Percentiles rank a stretch among this genome's conserved stretches.
These are phyloP conservation scores for Candida sithepensis DNA, from an alignment of 805 yeast species.

Conservation along the genomic window DNA sequence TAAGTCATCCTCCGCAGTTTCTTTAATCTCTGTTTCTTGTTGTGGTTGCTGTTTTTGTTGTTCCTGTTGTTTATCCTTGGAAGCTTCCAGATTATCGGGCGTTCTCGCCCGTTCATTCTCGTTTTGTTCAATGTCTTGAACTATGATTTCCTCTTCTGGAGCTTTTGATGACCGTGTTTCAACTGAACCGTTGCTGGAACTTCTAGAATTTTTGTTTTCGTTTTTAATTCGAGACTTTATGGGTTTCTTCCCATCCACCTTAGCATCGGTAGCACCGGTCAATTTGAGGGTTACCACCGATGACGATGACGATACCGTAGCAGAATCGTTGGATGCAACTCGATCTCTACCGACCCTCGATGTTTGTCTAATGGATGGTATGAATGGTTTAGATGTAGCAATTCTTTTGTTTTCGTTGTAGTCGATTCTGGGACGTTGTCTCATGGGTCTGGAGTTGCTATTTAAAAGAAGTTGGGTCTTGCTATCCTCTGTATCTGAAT, in stretches of 20 bases:
- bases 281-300: not conserved
- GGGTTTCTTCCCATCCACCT: not conserved
- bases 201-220: not conserved
- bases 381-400: not conserved
- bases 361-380: not conserved
- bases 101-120: not conserved
- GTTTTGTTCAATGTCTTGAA: not conserved
- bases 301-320: not conserved
- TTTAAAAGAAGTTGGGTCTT: slow-evolving; percentile 4
- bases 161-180: not conserved
- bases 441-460: slow-evolving; percentile 12
- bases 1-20: not conserved
- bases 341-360: not conserved
- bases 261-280: not conserved
- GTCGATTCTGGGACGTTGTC: slow-evolving; percentile 20
- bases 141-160: not conserved
- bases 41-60: no score
- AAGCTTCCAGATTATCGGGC: no score
- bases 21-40: no score
- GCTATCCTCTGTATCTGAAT: slow-evolving; percentile 20
- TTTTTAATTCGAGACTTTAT: not conserved
- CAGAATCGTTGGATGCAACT: not conserved
- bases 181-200: not conserved
- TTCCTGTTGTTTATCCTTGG: no score
- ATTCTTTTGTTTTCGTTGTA: slow-evolving; percentile 24